Evolutionary conservation across 176 grass and related monocot species (phyloP), one percentile per base, ranked within the genome.

Genomic region (Tillandsia fasciculata): DNA sequence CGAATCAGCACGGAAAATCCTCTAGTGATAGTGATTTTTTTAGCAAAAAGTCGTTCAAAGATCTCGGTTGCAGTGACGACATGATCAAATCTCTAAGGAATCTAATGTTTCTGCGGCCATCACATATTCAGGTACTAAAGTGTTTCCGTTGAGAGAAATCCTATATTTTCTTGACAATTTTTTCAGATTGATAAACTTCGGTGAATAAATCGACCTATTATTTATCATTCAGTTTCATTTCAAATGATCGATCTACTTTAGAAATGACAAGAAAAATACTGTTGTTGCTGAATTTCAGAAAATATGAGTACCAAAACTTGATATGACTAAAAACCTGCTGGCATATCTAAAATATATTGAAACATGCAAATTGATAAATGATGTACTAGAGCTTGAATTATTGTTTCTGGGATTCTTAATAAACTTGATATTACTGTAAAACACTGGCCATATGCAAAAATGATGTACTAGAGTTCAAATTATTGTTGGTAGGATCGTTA

Each of bases 91-190:
- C 74, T 49, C 53, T 97, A 66, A 85, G 63, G 74, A 81, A 68
- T 67, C 83, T 87, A 9, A 75, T 29, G 11, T 90, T 92, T 51
- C 76, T 88, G 77, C 86, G 75, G 12, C 89, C 93, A 48, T 90
- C 93, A 15, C 89, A 97, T 85, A 87, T 97, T 70, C 93, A 97
- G 89, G 93, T 97, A 64, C 50, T 64, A 68, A 20, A 26, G 15
- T 64, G 12, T 12, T 63, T 63, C 15, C 42, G 69, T 48, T 51
- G n/a, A 54, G 53, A 77, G 26, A 23, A 27, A 68, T 48, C 63
- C 15, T 42, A 65, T 63, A 17, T 3, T 51, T 73, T 47, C 42
- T 10, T 26, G 29, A 10, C 2, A 4, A 11, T 33, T 42, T 9
- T n/a, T 54, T 26, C 23, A 29, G 14, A 72, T 29, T 54, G 3